Base-by-base conservation (phyloP, 768 basidiomycete species). In the Dioszegia aurantiaca region DNA sequence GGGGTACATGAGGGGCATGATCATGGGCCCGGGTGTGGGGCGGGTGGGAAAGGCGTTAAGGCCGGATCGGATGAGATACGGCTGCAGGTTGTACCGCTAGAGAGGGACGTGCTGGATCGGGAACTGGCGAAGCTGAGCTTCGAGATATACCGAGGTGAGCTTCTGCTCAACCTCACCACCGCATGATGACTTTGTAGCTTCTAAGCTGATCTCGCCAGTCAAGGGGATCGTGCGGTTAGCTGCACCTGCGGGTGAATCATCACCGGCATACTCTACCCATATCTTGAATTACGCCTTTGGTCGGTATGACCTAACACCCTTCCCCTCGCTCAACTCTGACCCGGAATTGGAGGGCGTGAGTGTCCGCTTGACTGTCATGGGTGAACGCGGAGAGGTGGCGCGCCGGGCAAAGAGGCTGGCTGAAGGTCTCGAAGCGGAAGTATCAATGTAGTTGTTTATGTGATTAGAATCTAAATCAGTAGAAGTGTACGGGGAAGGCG, bases 241-340 rank as follows among this genome's bases (percentile, higher is more conserved):
- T 24, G 63, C 68, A 37, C 33, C 44, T 4, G 2, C 74, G 73
- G 24, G 74, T 73, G 4, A 11, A 1, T 39, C 36, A 4, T 26
- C 36, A n/a, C 19, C 51, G 2, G 76, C 30, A 17, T 52, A 54
- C 47, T 19, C 36, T 19, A 81, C 70, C 41, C 41, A 68, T 57
- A 69, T 72, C 54, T 46, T 94, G 58, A 97, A 97, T 72, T 97
- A 90, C 90, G 91, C 92, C 6, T 97, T 95, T 78, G 89, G 89
- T 14, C 83, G 92, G 39, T 86, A 83, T 71, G 89, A 91, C 26
- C 77, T 87, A 39, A 81, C 85, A 11, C 79, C 74, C 3, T 65
- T 74, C 28, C 67, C 66, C 1, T 39, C 60, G 14, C 63, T 67
- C 19, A 63, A 77, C 36, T 74, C 74, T 0, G 76, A 67, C 12